Evolutionary conservation across 192 early-diverging fungal genomes (phyloP).

Genomic region (Backusella australiensis): DNA sequence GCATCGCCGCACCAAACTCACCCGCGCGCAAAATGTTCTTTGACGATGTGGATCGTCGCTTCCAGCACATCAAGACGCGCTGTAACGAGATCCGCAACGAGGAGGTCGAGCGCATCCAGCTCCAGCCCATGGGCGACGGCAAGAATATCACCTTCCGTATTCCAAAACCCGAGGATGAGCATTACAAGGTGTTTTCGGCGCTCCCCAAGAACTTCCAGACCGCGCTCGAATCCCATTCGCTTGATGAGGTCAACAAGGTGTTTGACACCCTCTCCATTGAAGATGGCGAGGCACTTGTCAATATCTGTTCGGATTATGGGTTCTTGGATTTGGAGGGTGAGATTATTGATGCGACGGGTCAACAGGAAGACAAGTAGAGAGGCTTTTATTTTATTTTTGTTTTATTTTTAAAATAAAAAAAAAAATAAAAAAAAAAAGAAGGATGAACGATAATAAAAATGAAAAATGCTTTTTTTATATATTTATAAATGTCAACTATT

Average conservation of each 20-base stretch:
- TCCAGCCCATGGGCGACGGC: slow-evolving; percentile 67
- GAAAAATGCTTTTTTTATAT: no score
- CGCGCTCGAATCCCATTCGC: slow-evolving; percentile 72
- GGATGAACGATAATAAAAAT: no score
- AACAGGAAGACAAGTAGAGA: background rate
- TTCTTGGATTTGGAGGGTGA: slow-evolving; percentile 50
- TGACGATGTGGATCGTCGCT: slow-evolving; percentile 84
- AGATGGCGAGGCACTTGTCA: slow-evolving; percentile 77
- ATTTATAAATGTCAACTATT: no score
- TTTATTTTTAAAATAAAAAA: no score
- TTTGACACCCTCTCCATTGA: slow-evolving; percentile 65
- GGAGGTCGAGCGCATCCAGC: slow-evolving; percentile 65
- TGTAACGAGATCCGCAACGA: slow-evolving; percentile 61
- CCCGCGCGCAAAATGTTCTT: slow-evolving; percentile 76
- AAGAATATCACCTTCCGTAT: slow-evolving; percentile 70
- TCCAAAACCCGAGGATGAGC: slow-evolving; percentile 48
- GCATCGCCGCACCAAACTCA: slow-evolving; percentile 45
- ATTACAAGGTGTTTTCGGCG: slow-evolving; percentile 66
- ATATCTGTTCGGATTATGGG: slow-evolving; percentile 68
- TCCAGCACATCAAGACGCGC: slow-evolving; percentile 74
- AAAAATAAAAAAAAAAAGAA: no score
- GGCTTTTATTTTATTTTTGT: background rate
- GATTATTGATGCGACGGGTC: slow-evolving; percentile 20
- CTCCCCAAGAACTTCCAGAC: slow-evolving; percentile 72
- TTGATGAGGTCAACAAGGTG: slow-evolving; percentile 83